Percentiles rank a stretch among this genome's conserved stretches.
Evolutionary conservation across 202 grass and related monocot species (phyloP).

Genomic region (Saccharum hybrid): DNA sequence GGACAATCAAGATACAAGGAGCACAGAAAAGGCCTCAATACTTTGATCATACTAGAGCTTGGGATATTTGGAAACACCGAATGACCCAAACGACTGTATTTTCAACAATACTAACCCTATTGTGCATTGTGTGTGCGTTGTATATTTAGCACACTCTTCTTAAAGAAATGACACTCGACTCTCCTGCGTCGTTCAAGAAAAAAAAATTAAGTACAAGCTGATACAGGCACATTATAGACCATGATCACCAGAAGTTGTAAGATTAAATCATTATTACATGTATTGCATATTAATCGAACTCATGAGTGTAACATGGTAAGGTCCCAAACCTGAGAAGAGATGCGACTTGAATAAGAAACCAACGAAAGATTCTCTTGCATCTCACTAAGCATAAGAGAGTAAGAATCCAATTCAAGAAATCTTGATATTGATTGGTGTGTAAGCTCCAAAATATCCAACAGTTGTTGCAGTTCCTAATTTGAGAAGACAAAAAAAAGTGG

Average conservation of each 20-base stretch:
- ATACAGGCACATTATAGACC: constrained; percentile 18
- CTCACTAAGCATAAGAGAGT: constrained; percentile 88
- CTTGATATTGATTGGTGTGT: constrained; percentile 83
- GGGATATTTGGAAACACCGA: too few relatives aligned
- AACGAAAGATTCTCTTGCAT: constrained; percentile 98
- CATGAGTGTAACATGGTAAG: constrained; percentile 32
- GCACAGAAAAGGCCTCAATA: not conserved
- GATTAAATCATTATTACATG: constrained; percentile 27
- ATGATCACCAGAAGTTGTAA: constrained; percentile 16
- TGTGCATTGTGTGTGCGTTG: not conserved
- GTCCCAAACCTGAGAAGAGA: constrained; percentile 82
- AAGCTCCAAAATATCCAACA: constrained; percentile 95
- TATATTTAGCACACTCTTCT: not conserved
- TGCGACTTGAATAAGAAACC: constrained; percentile 95
- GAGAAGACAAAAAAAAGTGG: not conserved
- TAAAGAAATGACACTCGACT: not conserved
- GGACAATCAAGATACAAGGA: not conserved
- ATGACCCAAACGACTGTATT: not conserved
- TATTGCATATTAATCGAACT: constrained; percentile 24
- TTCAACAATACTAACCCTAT: not conserved
- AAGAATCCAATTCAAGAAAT: constrained; percentile 95
- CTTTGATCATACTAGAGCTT: not conserved
- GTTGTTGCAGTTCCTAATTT: constrained; percentile 90
- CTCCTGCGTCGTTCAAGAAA: not conserved
- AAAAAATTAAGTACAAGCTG: constrained; percentile 1